A percentile compares a stretch with the other conserved stretches of the same genome.
These are phyloP conservation scores for Phytophthora ramorum DNA, from an alignment of 352 stramenopile genomes.

Conservation along the genomic window DNA sequence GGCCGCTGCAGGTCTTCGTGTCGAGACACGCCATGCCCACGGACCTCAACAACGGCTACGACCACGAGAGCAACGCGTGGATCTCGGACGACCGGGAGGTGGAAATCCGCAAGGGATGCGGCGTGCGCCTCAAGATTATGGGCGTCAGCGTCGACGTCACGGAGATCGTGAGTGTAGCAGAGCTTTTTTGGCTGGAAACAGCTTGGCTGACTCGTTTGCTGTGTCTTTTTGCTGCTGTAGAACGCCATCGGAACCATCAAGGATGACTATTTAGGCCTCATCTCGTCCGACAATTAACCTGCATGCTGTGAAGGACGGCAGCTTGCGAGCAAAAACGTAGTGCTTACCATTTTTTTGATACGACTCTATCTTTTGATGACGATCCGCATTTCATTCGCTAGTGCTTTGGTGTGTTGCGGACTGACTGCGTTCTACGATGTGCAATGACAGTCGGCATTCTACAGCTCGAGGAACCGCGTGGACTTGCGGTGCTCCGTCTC, in stretches of 20 bases:
- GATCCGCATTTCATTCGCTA: conserved; percentile 16
- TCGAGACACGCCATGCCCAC: conserved; percentile 95
- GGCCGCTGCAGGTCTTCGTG: conserved; percentile 97
- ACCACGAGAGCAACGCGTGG: conserved; percentile 97
- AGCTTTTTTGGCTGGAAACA: background rate
- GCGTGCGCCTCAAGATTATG: conserved; percentile 97
- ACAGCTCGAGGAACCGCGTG: conserved; percentile 67
- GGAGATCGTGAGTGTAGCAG: conserved; percentile 80
- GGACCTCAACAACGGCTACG: conserved; percentile 96
- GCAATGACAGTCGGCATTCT: conserved; percentile 16
- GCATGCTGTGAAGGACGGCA: background rate
- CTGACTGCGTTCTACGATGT: conserved; percentile 14
- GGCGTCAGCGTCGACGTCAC: conserved; percentile 97
- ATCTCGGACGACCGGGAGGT: conserved; percentile 97
- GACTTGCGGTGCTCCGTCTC: conserved; percentile 70
- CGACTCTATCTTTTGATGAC: conserved; percentile 28
- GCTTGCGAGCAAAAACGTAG: conserved; percentile 18
- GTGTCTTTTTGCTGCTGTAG: conserved; percentile 36
- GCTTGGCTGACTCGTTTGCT: conserved; percentile 20
- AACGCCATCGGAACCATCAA: conserved; percentile 98
- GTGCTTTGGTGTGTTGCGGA: conserved; percentile 1
- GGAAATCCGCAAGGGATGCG: conserved; percentile 96
- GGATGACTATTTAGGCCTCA: conserved; percentile 98
- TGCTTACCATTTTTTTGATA: conserved; percentile 30
- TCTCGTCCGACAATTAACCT: conserved; percentile 85